Conservation (phyloP, 768 basidiomycete genomes). For the Hygrocybe punicea region DNA sequence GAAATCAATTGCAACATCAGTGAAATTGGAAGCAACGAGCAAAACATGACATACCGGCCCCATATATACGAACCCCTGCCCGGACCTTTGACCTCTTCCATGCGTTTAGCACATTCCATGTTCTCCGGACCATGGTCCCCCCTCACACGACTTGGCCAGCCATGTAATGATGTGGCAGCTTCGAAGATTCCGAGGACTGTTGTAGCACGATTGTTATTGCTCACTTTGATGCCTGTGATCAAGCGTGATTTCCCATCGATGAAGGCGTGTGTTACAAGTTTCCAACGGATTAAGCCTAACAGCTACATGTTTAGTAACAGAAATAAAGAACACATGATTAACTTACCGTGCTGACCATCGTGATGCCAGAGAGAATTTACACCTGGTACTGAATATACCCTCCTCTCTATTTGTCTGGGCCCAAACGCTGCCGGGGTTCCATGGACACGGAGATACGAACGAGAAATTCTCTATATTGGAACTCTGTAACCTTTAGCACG, state of each 20-base stretch:
- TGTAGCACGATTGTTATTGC: conserved; percentile 39
- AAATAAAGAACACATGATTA: conserved; percentile 11
- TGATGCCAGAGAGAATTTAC: conserved; percentile 36
- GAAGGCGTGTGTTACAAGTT: conserved; percentile 40
- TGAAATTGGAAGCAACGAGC: too few species aligned
- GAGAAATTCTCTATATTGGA: conserved; percentile 16
- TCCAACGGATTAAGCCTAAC: conserved; percentile 35
- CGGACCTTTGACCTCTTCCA: conserved; percentile 24
- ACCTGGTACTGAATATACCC: conserved; percentile 27
- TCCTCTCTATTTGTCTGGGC: conserved; percentile 18
- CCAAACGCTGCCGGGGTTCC: conserved; percentile 25
- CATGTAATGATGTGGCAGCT: conserved; percentile 2
- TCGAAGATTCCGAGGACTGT: conserved; percentile 41
- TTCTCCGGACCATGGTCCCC: conserved; percentile 37
- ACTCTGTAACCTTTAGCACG: conserved; percentile 18
- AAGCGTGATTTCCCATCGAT: conserved; percentile 42
- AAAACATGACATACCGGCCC: conserved; percentile 24
- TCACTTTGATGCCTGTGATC: conserved; percentile 33
- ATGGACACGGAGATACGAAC: conserved; percentile 18
- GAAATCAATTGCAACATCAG: too few species aligned
- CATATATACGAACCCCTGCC: conserved; percentile 37
- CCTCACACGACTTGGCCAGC: conserved; percentile 30
- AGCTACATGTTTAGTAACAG: conserved; percentile 19
- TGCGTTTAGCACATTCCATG: conserved; percentile 28
- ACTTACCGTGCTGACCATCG: conserved; percentile 37